These are phyloP conservation scores for Trichophyton schoenleinii DNA, from an alignment of 2,329 filamentous ascomycete species.

Conservation along the genomic window DNA sequence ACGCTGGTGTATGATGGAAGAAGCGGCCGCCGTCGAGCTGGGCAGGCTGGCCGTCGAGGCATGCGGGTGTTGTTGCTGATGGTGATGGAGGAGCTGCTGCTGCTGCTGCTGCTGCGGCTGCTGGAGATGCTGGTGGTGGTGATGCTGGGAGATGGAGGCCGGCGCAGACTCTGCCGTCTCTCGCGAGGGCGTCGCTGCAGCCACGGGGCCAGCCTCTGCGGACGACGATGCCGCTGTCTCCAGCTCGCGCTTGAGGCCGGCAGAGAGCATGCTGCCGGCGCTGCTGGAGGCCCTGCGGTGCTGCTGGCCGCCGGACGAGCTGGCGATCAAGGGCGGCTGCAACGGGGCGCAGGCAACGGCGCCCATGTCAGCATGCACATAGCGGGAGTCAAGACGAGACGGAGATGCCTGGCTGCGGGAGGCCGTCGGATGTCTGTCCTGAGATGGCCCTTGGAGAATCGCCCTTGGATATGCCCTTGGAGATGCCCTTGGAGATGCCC, in stretches of 20 bases:
- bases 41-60: not conserved
- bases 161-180: not conserved
- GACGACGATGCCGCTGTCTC: not conserved
- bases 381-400: not conserved
- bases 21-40: too few relatives aligned
- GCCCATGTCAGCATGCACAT: constrained; percentile 40
- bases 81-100: not conserved
- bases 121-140: not conserved
- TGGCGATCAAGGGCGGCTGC: constrained; percentile 49
- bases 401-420: not conserved
- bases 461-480: too few relatives aligned
- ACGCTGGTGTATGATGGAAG: not conserved
- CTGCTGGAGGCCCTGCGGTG: constrained; percentile 16
- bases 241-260: constrained; percentile 2
- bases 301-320: constrained; percentile 17
- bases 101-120: not conserved
- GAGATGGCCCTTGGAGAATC: too few relatives aligned
- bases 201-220: not conserved
- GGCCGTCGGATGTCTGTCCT: too few relatives aligned
- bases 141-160: not conserved
- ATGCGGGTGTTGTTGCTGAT: not conserved
- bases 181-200: not conserved
- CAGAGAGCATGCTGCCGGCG: constrained; percentile 17
- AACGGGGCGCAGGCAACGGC: constrained; percentile 39
- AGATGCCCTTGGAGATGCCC: too few relatives aligned